phyloP scores from a whole-genome alignment of 345 rosid species.

The Eucalyptus shirleyi region DNA sequence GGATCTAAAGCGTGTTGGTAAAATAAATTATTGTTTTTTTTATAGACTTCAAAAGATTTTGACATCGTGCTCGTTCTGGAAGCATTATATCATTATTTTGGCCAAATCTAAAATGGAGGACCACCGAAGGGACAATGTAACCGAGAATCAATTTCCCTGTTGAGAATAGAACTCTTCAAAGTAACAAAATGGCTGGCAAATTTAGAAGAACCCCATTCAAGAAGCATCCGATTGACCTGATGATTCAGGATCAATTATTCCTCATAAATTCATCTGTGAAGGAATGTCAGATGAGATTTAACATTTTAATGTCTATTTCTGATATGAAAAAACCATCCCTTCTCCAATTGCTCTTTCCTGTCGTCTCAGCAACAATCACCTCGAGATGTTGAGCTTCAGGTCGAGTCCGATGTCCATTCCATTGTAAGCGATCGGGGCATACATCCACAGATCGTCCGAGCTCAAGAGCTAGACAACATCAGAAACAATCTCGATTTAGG shows the following conservation, averaged over 20 bases:
- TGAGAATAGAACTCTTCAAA: background rate
- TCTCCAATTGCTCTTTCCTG: background rate
- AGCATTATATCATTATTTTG: background rate
- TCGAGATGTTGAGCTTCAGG: conserved; percentile 16
- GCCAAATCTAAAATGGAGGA: background rate
- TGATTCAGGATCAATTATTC: background rate
- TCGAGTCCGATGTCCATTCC: conserved; percentile 73
- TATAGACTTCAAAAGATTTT: background rate
- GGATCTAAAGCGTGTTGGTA: background rate
- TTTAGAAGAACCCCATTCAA: background rate
- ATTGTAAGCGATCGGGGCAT: conserved; percentile 78
- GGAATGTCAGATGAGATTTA: background rate
- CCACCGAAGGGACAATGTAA: background rate
- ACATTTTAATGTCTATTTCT: background rate
- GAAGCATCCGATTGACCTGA: background rate
- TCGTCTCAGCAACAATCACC: background rate
- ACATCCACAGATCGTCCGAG: conserved; percentile 92
- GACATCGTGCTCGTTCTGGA: background rate
- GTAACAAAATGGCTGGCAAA: background rate
- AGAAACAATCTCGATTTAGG: background rate
- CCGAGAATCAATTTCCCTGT: background rate
- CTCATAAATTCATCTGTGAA: background rate
- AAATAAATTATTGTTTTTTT: background rate
- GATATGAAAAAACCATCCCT: background rate
- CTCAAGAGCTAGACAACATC: conserved; percentile 41